Evolutionary conservation across 2,329 filamentous ascomycete species (phyloP).

Genomic region (Paraphaeosphaeria sporulosa): DNA sequence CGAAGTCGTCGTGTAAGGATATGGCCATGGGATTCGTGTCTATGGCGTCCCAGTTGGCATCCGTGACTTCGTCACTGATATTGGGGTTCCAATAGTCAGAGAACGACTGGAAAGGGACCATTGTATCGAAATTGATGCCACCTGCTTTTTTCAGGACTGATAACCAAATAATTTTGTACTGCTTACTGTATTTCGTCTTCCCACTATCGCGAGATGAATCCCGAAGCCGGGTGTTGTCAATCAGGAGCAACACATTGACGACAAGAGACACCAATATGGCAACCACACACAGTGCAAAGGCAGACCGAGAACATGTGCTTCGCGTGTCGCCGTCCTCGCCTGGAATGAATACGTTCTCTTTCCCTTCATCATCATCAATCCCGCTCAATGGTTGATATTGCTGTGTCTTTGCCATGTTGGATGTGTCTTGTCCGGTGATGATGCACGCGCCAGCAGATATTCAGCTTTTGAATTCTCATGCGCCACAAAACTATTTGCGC

Average conservation of each 20-base stretch:
- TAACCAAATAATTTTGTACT: neutral
- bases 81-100: constrained; percentile 43
- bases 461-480: neutral
- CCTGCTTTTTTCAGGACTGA: constrained; percentile 19
- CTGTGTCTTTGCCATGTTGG: constrained; percentile 32
- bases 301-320: constrained; percentile 35
- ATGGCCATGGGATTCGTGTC: constrained; percentile 44
- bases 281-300: constrained; percentile 36
- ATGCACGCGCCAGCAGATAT: constrained; percentile 12
- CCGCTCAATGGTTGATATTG: constrained; percentile 35
- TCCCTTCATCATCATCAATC: constrained; percentile 33
- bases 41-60: constrained; percentile 45
- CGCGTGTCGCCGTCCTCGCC: constrained; percentile 36
- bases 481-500: neutral
- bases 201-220: constrained; percentile 22
- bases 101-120: constrained; percentile 34
- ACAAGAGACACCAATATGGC: constrained; percentile 40
- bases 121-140: constrained; percentile 38
- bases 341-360: constrained; percentile 34
- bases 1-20: constrained; percentile 39
- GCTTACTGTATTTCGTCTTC: constrained; percentile 37
- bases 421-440: neutral
- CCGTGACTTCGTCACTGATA: constrained; percentile 31
- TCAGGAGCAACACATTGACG: constrained; percentile 38
- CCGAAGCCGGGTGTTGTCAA: constrained; percentile 35